These are phyloP conservation scores for Blastobotrys proliferans DNA, from an alignment of 1,139 yeast species.

Conservation along the genomic window DNA sequence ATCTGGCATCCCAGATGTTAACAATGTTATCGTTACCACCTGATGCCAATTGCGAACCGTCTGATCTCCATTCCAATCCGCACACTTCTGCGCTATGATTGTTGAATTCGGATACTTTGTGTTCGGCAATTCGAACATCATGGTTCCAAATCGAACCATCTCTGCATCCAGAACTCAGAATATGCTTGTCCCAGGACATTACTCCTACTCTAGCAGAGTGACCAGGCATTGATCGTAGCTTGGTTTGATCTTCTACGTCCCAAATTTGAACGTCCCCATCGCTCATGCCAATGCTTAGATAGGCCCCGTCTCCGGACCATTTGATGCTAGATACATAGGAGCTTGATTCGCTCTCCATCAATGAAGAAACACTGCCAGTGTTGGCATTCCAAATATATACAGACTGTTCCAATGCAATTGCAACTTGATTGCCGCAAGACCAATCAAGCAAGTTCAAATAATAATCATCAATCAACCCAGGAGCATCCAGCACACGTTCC, in stretches of 20 bases:
- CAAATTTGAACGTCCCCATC: conserved; percentile 88
- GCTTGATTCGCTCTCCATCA: conserved; percentile 49
- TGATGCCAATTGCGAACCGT: conserved; percentile 81
- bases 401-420: conserved; percentile 81
- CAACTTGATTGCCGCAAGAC: conserved; percentile 79
- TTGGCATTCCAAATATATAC: conserved; percentile 93
- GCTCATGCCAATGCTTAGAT: conserved; percentile 77
- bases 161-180: conserved; percentile 78
- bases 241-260: conserved; percentile 79
- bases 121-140: conserved; percentile 87
- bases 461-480: conserved; percentile 90
- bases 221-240: conserved; percentile 71
- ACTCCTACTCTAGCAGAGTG: conserved; percentile 76
- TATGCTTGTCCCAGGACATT: conserved; percentile 80
- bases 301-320: conserved; percentile 93
- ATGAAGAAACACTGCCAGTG: conserved; percentile 70
- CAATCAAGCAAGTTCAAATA: conserved; percentile 83
- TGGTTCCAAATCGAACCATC: conserved; percentile 83
- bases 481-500: conserved; percentile 92
- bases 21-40: conserved; percentile 96
- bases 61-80: conserved; percentile 82
- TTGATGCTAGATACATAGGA: conserved; percentile 63
- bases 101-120: conserved; percentile 55
- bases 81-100: conserved; percentile 88
- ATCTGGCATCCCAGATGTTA: conserved; percentile 90